These are phyloP conservation scores for Aureobasidium lini DNA, from an alignment of 2,329 filamentous ascomycete genomes.

Conservation along the genomic window DNA sequence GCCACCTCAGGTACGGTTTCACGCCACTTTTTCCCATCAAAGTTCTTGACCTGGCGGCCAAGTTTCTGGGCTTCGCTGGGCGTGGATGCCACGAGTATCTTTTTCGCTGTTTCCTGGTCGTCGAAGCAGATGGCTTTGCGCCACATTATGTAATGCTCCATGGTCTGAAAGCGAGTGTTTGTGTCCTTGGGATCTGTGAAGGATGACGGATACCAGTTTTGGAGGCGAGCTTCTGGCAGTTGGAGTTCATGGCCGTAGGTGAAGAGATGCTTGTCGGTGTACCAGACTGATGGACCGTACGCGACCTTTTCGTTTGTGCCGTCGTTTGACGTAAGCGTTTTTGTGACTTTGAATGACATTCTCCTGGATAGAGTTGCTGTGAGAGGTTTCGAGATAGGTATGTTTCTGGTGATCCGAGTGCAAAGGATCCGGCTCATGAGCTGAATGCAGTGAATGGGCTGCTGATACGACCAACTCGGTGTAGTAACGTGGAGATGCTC, in stretches of 20 bases:
- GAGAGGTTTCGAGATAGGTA: neutral
- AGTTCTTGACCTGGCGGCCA: conserved; percentile 28
- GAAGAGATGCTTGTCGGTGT: conserved; percentile 20
- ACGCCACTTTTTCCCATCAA: conserved; percentile 25
- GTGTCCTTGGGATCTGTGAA: conserved; percentile 16
- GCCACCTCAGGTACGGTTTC: conserved; percentile 23
- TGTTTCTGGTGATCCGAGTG: neutral
- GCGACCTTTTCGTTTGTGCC: neutral
- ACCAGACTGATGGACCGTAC: conserved; percentile 9
- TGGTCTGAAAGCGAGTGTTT: conserved; percentile 17
- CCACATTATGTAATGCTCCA: conserved; percentile 30
- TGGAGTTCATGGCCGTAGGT: conserved; percentile 20
- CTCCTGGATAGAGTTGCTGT: neutral
- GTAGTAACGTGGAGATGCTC: neutral
- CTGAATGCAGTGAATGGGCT: neutral
- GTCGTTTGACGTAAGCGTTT: conserved; percentile 1
- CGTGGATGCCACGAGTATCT: conserved; percentile 21
- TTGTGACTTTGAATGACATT: conserved; percentile 2
- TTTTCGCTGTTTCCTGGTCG: conserved; percentile 22
- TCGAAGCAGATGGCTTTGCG: conserved; percentile 29
- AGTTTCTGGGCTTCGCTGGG: conserved; percentile 24
- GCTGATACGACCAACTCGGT: neutral
- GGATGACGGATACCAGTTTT: conserved; percentile 21
- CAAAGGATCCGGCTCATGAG: neutral
- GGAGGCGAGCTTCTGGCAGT: conserved; percentile 19